Evolutionary conservation across 352 stramenopile genomes (phyloP), one percentile per base, ranked within the genome.

Genomic region (Peronosclerospora sorghi): DNA sequence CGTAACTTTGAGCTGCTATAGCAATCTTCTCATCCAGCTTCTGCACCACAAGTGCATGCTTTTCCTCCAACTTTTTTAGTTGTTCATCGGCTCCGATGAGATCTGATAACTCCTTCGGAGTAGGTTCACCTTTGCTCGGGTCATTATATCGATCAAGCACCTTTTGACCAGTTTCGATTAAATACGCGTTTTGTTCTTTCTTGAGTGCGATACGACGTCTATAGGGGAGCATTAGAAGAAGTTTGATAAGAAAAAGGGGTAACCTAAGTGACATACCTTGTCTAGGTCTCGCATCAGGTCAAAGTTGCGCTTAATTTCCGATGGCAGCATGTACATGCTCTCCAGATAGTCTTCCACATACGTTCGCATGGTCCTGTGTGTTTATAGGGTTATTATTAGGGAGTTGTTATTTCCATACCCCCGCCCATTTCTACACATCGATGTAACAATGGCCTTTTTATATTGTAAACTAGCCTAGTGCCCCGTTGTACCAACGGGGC

Each of bases 281-380:
- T 92, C 79, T 8, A 92, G 59, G 58, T 92, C 79, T 14, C 79
- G 74, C 74, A 92, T 89, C 41, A 92, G 74, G 37, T 92, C 79
- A 45, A 92, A 92, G 65, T 92, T 92, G 51, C 79, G 76, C 64
- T 92, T 92, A 56, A 92, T 71, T 68, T 92, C 79, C 32, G 79
- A 87, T 54, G 79, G 79, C 32, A 92, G 73, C 74, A 89, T 82
- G 62, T 89, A 89, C 68, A 92, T 89, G 60, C 71, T 89, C 73
- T 92, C 79, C 20, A 92, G 56, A 39, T 75, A 89, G 66, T 92
- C 79, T 48, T 92, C 79, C 38, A 92, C 48, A 57, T 92, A 92
- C 37, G 79, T 92, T 30, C 79, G 76, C 79, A 92, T 92, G 32
- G 6, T 56, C 20, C 7, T 10, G n/a, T n/a, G n/a, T n/a, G n/a